These are phyloP conservation scores for Boletus rubescentipes DNA, from an alignment of 768 basidiomycete genomes.

Conservation along the genomic window DNA sequence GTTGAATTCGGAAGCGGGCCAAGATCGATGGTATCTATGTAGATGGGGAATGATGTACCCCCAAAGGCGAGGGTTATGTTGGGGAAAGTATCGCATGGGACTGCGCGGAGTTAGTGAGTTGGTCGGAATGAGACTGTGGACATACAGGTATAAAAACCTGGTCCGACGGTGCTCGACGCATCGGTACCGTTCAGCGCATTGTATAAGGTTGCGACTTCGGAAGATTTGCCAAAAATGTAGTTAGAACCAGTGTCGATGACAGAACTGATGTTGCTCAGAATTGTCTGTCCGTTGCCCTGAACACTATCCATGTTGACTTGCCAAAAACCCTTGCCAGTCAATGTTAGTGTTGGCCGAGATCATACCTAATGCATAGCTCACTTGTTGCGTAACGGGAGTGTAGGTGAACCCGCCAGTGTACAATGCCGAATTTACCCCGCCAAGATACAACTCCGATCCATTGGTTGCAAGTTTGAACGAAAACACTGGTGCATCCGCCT, in stretches of 20 bases:
- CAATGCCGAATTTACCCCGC: conserved; percentile 37
- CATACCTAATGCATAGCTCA: neutral
- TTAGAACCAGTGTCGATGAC: conserved; percentile 21
- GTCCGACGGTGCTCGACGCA: conserved; percentile 11
- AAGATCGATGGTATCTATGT: conserved; percentile 36
- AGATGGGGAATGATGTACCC: conserved; percentile 34
- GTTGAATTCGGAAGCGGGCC: conserved; percentile 27
- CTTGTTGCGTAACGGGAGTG: conserved; percentile 22
- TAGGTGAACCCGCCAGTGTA: conserved; percentile 39
- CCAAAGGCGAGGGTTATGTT: conserved; percentile 37
- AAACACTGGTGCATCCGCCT: conserved; percentile 19
- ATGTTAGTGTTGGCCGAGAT: neutral
- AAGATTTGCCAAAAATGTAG: neutral
- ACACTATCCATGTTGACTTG: conserved; percentile 10
- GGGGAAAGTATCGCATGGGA: conserved; percentile 32
- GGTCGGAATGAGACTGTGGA: neutral
- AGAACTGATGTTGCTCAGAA: neutral
- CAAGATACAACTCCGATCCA: conserved; percentile 38
- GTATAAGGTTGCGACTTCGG: neutral
- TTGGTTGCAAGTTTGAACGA: conserved; percentile 17
- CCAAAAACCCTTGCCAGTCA: conserved; percentile 7
- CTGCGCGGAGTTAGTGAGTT: neutral
- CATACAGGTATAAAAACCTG: conserved; percentile 33
- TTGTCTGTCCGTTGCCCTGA: neutral
- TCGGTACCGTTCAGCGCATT: conserved; percentile 2